phyloP scores from a whole-genome alignment of 2,329 filamentous ascomycete species.

The Neospermospora avenae region DNA sequence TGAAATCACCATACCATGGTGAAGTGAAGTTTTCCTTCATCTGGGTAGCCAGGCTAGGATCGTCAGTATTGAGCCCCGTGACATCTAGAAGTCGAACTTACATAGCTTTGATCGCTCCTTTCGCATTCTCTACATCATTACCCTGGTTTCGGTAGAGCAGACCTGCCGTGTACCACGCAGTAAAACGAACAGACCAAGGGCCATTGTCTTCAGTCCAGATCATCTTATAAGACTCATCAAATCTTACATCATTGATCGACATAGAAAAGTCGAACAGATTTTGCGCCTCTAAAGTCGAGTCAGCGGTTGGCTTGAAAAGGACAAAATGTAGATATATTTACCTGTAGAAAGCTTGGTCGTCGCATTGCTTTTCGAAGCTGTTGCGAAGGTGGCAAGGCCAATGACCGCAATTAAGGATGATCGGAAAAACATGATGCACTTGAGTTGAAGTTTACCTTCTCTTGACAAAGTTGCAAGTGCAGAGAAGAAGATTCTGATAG shows the following conservation, averaged over 20 bases:
- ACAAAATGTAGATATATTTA: neutral
- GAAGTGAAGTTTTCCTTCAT: conserved; percentile 39
- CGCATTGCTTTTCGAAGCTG: neutral
- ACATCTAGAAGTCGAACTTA: conserved; percentile 33
- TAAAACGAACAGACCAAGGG: conserved; percentile 43
- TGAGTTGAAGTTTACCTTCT: neutral
- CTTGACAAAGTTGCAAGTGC: neutral
- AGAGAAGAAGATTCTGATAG: neutral
- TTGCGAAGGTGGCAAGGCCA: neutral
- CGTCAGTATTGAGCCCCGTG: conserved; percentile 28
- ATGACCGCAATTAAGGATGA: neutral
- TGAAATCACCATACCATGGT: conserved; percentile 42
- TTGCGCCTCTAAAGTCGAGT: conserved; percentile 29
- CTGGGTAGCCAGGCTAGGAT: conserved; percentile 36
- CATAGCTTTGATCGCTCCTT: conserved; percentile 51
- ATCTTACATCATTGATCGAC: conserved; percentile 39
- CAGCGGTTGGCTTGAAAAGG: neutral
- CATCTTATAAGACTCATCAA: conserved; percentile 42
- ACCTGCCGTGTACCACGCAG: conserved; percentile 56
- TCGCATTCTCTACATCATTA: conserved; percentile 47
- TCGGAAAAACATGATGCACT: neutral
- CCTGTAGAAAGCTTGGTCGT: conserved; percentile 4
- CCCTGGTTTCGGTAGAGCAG: conserved; percentile 52
- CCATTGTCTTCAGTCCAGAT: conserved; percentile 43
- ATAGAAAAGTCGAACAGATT: conserved; percentile 41